A percentile compares a stretch with the other conserved stretches of the same genome.
Conservation (phyloP, 2,329 filamentous ascomycete genomes). For the Penicillium brevicompactum region DNA sequence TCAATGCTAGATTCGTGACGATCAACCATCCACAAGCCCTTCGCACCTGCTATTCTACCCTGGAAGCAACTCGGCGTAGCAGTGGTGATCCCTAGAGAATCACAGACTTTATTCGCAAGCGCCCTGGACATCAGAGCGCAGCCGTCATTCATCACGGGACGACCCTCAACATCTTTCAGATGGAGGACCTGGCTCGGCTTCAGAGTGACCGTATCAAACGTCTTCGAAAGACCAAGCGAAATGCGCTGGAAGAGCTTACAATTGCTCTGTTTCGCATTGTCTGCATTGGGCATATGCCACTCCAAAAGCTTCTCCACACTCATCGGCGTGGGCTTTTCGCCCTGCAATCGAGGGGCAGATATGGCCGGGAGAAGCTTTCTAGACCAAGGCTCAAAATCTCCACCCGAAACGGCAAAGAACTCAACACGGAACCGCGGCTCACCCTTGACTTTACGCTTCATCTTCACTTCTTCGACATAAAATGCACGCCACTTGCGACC, state of each 20-base stretch:
- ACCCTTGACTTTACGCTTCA: constrained; percentile 29
- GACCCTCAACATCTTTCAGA: constrained; percentile 29
- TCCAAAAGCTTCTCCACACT: constrained; percentile 42
- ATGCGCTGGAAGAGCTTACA: constrained; percentile 51
- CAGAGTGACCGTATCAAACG: constrained; percentile 41
- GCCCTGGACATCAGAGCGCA: constrained; percentile 58
- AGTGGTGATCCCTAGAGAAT: constrained; percentile 41
- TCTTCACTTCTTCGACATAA: constrained; percentile 44
- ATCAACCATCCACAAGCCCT: constrained; percentile 64
- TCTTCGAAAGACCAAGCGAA: constrained; percentile 48
- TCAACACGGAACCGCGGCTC: constrained; percentile 34
- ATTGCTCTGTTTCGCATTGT: constrained; percentile 42
- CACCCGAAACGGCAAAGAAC: constrained; percentile 50
- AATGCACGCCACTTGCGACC: constrained; percentile 50
- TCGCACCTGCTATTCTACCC: constrained; percentile 60
- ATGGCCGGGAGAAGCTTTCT: constrained; percentile 13
- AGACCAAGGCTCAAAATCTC: constrained; percentile 35
- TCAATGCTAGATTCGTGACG: constrained; percentile 32
- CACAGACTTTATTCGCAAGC: constrained; percentile 52
- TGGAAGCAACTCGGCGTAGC: constrained; percentile 57
- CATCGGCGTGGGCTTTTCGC: constrained; percentile 39
- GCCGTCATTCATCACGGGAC: constrained; percentile 52
- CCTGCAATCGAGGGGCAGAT: constrained; percentile 26
- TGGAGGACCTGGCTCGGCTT: constrained; percentile 40
- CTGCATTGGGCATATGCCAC: constrained; percentile 46